Conservation (phyloP, 257 asterid genomes). For the Cinchona pubescens region DNA sequence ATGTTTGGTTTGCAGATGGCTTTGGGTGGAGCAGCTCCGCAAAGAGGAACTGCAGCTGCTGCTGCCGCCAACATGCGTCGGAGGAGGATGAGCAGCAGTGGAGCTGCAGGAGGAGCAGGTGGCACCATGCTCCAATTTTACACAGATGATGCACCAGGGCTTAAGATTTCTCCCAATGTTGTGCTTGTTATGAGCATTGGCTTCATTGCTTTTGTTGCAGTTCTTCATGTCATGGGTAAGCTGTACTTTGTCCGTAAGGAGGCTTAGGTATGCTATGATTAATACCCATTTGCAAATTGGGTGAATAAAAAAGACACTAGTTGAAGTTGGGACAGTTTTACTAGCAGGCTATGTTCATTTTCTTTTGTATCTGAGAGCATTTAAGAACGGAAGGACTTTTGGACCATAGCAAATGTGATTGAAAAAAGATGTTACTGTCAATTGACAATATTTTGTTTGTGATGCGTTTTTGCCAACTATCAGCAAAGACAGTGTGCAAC, state of each 20-base stretch:
- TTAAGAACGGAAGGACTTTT: neutral
- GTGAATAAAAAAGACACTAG: neutral
- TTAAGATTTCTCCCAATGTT: conserved; percentile 38
- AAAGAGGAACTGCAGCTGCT: conserved; percentile 41
- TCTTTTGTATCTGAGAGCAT: neutral
- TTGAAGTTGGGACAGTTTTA: neutral
- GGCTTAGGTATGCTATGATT: conserved; percentile 3
- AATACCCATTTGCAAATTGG: too few species aligned
- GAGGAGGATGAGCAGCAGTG: conserved; percentile 30
- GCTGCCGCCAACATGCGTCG: conserved; percentile 38
- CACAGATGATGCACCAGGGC: conserved; percentile 41
- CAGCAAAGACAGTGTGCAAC: neutral
- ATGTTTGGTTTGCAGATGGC: conserved; percentile 25
- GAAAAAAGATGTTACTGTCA: neutral
- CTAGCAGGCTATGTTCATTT: neutral
- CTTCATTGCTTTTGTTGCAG: conserved; percentile 38
- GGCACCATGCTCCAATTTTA: conserved; percentile 42
- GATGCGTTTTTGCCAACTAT: neutral
- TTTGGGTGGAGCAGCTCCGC: conserved; percentile 34
- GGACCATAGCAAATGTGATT: neutral
- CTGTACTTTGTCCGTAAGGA: conserved; percentile 32
- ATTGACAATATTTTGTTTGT: neutral
- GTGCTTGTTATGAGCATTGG: conserved; percentile 47
- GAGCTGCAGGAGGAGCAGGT: conserved; percentile 30
- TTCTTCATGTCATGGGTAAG: conserved; percentile 41